Evolutionary conservation across 2,329 filamentous ascomycete genomes (phyloP), one percentile per base, ranked within the genome.

Genomic region (Verticillium zaregamsianum): DNA sequence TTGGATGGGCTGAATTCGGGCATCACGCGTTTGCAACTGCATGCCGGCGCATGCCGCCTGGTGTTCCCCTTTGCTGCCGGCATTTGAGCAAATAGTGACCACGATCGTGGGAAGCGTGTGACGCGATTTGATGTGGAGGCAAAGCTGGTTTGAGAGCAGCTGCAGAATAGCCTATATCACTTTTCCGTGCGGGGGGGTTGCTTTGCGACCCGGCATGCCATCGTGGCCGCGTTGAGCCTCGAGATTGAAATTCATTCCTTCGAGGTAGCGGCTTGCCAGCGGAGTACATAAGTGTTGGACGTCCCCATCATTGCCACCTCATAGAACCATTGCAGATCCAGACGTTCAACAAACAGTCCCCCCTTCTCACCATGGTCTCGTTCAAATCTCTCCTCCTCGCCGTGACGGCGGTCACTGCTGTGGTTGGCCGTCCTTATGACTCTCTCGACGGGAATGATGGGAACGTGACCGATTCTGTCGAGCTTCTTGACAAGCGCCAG

Each of bases 381-480:
- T 35, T 61, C 25, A 61, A 58, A 55, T 52, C 37, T 58, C 59
- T 61, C 25, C 52, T 60, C 35, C 59, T 61, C 39, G 55, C 35
- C 55, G 59, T 54, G 14, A 20, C 56, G 55, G 55, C 59, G 4
- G 35, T 57, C 11, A 54, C 59, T 25, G 39, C 56, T 14, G 55
- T 57, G 70, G 32, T 64, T 77, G 57, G 72, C 74, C 54, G 71
- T 73, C 55, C 78, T 76, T 65, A 63, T 31, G 63, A 65, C 63
- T 62, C 55, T 45, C 54, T 63, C 54, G 66, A 76, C 45, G 71
- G 73, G 64, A 75, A 77, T 63, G 45, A 25, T 3, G 45, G 23
- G 1, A 52, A 52, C 45, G 20, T 52, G 9, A 25, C 45, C 9
- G 45, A 52, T 2, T 69, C 77, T 60, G 71, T 72, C 52, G 72